Conservation (phyloP, 2,329 filamentous ascomycete genomes). For the Alternaria sp. region DNA sequence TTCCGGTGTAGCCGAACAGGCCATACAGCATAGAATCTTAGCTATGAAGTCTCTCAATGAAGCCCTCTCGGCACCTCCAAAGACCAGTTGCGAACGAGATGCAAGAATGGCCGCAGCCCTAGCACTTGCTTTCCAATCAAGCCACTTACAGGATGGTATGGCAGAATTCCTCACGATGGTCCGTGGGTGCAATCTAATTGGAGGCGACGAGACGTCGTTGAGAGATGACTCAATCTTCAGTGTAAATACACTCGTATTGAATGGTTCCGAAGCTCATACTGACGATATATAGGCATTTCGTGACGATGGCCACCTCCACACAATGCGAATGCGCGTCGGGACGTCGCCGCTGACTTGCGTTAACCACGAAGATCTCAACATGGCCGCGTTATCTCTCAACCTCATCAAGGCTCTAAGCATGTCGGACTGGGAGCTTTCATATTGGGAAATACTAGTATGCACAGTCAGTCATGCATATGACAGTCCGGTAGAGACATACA, state of each 20-base stretch:
- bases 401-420: conserved; percentile 36
- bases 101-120: conserved; percentile 49
- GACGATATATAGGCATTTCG: conserved; percentile 32
- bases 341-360: conserved; percentile 26
- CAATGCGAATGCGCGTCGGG: conserved; percentile 39
- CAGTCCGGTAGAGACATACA: conserved; percentile 49
- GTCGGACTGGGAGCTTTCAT: conserved; percentile 39
- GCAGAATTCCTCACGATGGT: conserved; percentile 51
- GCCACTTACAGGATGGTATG: conserved; percentile 49
- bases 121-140: conserved; percentile 50
- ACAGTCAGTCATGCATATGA: conserved; percentile 42
- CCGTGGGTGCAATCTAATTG: conserved; percentile 48
- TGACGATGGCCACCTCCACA: conserved; percentile 44
- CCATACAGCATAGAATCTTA: conserved; percentile 70
- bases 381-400: conserved; percentile 40
- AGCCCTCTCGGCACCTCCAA: conserved; percentile 47
- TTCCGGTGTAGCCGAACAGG: conserved; percentile 62
- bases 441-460: conserved; percentile 35
- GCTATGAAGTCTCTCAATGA: conserved; percentile 63
- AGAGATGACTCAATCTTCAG: conserved; percentile 40
- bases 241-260: conserved; percentile 21
- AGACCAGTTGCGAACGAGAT: conserved; percentile 43
- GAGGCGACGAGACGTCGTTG: conserved; percentile 32
- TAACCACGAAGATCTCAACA: conserved; percentile 40
- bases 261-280: neutral